Conservation (phyloP, 768 basidiomycete species). For the Dacryopinax primogenitus region DNA sequence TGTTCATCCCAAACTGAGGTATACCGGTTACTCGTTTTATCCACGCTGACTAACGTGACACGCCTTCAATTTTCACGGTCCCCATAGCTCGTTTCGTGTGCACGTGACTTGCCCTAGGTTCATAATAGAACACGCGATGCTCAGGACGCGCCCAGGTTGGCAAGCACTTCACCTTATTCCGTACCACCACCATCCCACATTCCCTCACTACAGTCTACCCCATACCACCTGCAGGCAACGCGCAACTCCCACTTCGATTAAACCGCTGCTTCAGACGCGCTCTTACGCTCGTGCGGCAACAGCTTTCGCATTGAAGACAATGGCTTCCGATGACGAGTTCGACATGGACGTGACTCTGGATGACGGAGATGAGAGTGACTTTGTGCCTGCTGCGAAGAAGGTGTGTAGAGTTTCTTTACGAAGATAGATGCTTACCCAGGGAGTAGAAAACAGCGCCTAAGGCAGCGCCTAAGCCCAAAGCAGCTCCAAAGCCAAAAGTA, state of each 20-base stretch:
- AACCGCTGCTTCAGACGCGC: neutral
- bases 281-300: neutral
- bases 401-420: constrained; percentile 6
- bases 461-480: constrained; percentile 33
- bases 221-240: neutral
- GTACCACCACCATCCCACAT: neutral
- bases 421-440: neutral
- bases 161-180: neutral
- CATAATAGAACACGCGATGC: constrained; percentile 6
- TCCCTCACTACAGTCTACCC: neutral
- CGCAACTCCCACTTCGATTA: neutral
- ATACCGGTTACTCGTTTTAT: no score
- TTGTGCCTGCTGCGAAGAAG: constrained; percentile 35
- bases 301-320: neutral
- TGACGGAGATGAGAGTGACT: constrained; percentile 15
- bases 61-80: no score
- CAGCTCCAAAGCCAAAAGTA: constrained; percentile 31
- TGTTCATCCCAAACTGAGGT: no score
- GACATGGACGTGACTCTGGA: constrained; percentile 1
- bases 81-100: no score
- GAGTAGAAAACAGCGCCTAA: constrained; percentile 46
- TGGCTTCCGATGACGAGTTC: constrained; percentile 1
- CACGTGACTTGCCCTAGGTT: neutral
- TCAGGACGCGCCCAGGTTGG: neutral
- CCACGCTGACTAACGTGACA: no score